Base-by-base conservation (phyloP, 2,329 filamentous ascomycete species). In the Celoporthe dispersa region DNA sequence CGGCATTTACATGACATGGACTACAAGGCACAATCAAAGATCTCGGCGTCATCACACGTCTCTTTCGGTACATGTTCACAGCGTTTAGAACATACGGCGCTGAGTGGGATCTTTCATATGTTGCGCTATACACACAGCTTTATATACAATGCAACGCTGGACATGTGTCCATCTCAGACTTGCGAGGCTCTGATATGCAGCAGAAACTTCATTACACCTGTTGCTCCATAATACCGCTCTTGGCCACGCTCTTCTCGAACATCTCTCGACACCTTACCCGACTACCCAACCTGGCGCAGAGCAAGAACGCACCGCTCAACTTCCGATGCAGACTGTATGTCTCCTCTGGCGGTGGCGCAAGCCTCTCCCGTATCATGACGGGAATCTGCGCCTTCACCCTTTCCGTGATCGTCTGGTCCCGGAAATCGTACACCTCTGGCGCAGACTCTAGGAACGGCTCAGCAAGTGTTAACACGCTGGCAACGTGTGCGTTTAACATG, bases 291-390 rank as follows among this genome's bases (percentile, higher is more conserved):
- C 90, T 88, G 0, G 96, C 94, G 80, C 96, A 99, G 25, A 99
- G 84, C 76, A 99, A 81, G 78, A 99, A 99, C 0, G 96, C 97
- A 0, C 96, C 96, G 79, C 94, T 97, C 68, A 99, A 83, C 83
- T 99, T 99, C 71, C 96, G 88, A 81, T 99, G 96, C 76, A 99
- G 81, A 78, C 92, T 95, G 78, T 99, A 99, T 66, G 96, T 99
- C 85, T 99, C 96, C 82, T 99, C 97, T 0, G 96, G 96, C 33
- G 97, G 96, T 33, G 96, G 95, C 22, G 93, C 90, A 28, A 99
- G 82, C 48, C 96, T 84, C 84, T 99, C 96, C 69, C 89, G 88
- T 62, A 99, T 86, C 96, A 99, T 99, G 67, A 97, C 84, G 22
- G 96, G 96, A 74, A 99, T 98, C 67, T 97, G 86, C 3, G 85